Conservation (phyloP, 2,329 filamentous ascomycete species). For the Talaromyces sp. region DNA sequence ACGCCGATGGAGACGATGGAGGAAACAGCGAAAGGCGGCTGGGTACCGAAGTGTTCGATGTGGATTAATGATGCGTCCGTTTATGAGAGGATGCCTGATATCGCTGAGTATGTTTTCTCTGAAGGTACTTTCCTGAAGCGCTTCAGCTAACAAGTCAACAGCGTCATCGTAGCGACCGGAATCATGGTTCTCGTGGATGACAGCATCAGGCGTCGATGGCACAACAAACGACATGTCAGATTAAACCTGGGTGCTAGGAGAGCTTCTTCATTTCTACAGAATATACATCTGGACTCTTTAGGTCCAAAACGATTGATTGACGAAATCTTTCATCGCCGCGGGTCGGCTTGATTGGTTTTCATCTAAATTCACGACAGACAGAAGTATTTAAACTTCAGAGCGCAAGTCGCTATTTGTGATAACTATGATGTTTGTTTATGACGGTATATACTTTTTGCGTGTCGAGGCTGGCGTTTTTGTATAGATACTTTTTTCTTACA, state of each 20-base stretch:
- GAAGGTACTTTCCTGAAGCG: neutral
- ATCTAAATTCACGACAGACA: slow-evolving; percentile 1
- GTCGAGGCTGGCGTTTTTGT: neutral
- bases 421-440: neutral
- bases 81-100: slow-evolving; percentile 68
- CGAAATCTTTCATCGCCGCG: slow-evolving; percentile 59
- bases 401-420: slow-evolving; percentile 3
- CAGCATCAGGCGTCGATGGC: slow-evolving; percentile 78
- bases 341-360: slow-evolving; percentile 25
- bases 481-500: neutral
- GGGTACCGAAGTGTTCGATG: slow-evolving; percentile 87
- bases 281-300: slow-evolving; percentile 55
- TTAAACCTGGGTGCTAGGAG: slow-evolving; percentile 51
- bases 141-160: slow-evolving; percentile 34
- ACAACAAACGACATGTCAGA: slow-evolving; percentile 51
- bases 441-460: slow-evolving; percentile 1
- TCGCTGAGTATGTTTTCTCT: slow-evolving; percentile 71
- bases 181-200: slow-evolving; percentile 86
- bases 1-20: slow-evolving; percentile 66
- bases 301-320: slow-evolving; percentile 61
- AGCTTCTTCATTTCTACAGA: slow-evolving; percentile 44
- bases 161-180: slow-evolving; percentile 85
- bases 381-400: neutral
- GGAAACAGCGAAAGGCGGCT: slow-evolving; percentile 76
- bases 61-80: slow-evolving; percentile 77